Base-by-base conservation (phyloP, 371 early-diverging fungal genomes). In the Umbelopsis sp. region DNA sequence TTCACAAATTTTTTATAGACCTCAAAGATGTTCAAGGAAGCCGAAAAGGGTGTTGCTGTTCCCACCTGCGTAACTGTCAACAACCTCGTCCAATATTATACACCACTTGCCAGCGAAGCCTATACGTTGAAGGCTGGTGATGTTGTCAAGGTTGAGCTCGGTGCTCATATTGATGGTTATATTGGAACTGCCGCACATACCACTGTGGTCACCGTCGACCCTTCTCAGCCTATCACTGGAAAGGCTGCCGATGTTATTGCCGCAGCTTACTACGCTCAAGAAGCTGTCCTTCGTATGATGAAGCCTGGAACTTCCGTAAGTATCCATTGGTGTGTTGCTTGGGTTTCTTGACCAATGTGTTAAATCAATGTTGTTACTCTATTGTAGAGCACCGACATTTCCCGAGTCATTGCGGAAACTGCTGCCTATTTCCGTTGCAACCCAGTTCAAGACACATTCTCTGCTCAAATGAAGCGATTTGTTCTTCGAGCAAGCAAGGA, bases 131-230 rank as follows among this genome's bases (percentile, higher is more conserved):
- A 83, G 70, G 80, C 76, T n/a, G 93, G 93, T 63, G 96, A 96
- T 76, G 81, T 95, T 37, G 95, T 95, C 69, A 94, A 95, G 76
- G 84, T 96, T 77, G 97, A 96, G 78, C 79, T 97, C 69, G 98
- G 95, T 69, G 94, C 88, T 44, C 97, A 97, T 73, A 83, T 97
- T 70, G 96, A 97, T 80, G 98, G 98, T 46, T 97, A 91, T 76
- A 89, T 94, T 65, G 93, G 94, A 32, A 89, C 93, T 68, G 88
- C 86, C 53, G 98, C 92, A 5, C 92, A 94, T 78, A 96, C 97
- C 1, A 73, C 92, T 32, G 89, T 95, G 51, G 85, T 96, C 48
- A 91, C 88, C 63, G 71, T 89, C 51, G 79, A 75, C 68, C 77
- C 88, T 9, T 69, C 76, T 11, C 63, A 81, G 51, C 95, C 96